These are phyloP conservation scores for Taphrina wiesneri DNA, from an alignment of 1,139 yeast genomes.

Conservation along the genomic window DNA sequence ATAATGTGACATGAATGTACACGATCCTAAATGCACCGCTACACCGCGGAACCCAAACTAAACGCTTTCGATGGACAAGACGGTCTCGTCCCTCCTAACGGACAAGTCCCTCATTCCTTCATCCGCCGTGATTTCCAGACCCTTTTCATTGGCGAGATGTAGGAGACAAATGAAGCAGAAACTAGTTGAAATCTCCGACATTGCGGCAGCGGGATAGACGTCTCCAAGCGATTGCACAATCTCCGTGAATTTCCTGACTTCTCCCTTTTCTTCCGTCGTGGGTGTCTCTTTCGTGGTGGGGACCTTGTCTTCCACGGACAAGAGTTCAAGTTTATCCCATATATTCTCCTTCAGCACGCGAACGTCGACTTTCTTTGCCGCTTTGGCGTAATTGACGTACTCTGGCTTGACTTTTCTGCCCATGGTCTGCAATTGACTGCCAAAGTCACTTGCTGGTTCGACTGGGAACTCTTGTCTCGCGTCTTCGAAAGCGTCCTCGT, in stretches of 20 bases:
- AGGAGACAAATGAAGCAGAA: constrained; percentile 81
- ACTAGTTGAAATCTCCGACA: constrained; percentile 74
- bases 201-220: constrained; percentile 46
- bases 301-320: constrained; percentile 38
- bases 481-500: constrained; percentile 36
- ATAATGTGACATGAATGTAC: no score
- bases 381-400: constrained; percentile 70
- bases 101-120: constrained; percentile 48
- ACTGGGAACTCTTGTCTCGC: constrained; percentile 20
- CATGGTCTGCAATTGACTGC: constrained; percentile 38
- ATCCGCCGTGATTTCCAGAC: constrained; percentile 62
- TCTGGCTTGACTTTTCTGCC: constrained; percentile 54
- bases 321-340: constrained; percentile 60
- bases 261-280: constrained; percentile 30
- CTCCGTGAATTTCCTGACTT: constrained; percentile 51
- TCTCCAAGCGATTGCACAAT: constrained; percentile 49
- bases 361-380: constrained; percentile 84
- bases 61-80: constrained; percentile 19
- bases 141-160: constrained; percentile 88
- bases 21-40: no score
- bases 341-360: constrained; percentile 74
- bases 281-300: not conserved
- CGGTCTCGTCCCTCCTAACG: constrained; percentile 33
- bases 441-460: constrained; percentile 39
- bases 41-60: not conserved